Base-by-base conservation (phyloP, 2,329 filamentous ascomycete genomes). In the Aspergillus sp. region DNA sequence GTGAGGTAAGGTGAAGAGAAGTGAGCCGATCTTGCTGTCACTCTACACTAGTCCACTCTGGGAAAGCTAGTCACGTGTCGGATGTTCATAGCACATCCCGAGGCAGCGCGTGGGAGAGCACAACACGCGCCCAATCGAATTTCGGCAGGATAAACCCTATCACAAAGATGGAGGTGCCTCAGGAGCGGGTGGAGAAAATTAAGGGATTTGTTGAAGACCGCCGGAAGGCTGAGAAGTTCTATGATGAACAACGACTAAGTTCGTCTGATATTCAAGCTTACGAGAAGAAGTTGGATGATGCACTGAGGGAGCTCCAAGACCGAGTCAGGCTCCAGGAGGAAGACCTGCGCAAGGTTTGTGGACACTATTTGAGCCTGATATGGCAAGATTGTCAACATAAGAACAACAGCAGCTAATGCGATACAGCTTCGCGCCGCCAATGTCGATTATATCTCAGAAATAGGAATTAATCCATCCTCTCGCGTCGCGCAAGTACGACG, bases 241-340 rank as follows among this genome's bases (percentile, higher is more conserved):
- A 71, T 47, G 61, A 61, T 14, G 56, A 66, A 33, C 66, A 73
- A 21, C 67, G 65, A 49, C 60, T 71, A 9, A 70, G 63, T 46
- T 53, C 64, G 27, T 64, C 68, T 17, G 64, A 66, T 49, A 59
- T 74, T 33, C 69, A 72, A 54, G 64, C 64, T 15, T 76, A 77
- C 61, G 69, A 72, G 21, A 66, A 62, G 43, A 70, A 66, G 27
- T 77, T 93, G 45, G 84, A 90, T 57, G 82, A 84, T 54, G 91
- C 90, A 2, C 68, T 93, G 45, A 82, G 81, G 61, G 86, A 89
- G 68, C 82, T 93, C 1, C 85, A 89, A 69, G 73, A 75, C 55
- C 79, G 76, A 66, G 76, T 83, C 44, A 71, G 70, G 54, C 73
- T 74, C 60, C 80, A 82, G 66, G 77, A 81, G 62, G 70, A 73